A percentile compares a stretch with the other conserved stretches of the same genome.
Conservation (phyloP, 179 eudicot species). For the Beta corolliflora region DNA sequence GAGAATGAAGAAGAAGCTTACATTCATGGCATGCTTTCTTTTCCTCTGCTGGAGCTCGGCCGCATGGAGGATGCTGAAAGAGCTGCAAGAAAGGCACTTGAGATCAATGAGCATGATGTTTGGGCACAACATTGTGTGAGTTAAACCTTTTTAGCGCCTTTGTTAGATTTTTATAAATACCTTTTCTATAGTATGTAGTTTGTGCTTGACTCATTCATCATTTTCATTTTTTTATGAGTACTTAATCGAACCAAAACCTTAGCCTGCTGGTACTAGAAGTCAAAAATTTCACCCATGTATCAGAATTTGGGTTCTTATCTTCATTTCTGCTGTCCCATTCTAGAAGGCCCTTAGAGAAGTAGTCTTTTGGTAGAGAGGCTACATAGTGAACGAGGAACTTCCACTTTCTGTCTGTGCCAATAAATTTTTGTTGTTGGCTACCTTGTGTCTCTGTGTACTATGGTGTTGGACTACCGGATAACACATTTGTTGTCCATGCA, state of each 20-base stretch:
- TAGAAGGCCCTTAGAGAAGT: neutral
- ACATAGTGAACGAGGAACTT: neutral
- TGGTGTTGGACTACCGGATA: neutral
- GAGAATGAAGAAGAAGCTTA: conserved; percentile 58
- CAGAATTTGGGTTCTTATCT: neutral
- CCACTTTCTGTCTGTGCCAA: neutral
- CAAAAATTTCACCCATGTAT: neutral
- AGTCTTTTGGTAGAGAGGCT: neutral
- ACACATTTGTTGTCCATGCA: conserved; percentile 36
- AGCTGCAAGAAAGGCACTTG: conserved; percentile 76
- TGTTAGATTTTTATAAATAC: neutral
- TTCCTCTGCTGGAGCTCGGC: conserved; percentile 88
- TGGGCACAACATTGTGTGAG: conserved; percentile 98
- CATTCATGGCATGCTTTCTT: conserved; percentile 89
- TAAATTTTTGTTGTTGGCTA: neutral
- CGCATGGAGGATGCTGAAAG: conserved; percentile 72
- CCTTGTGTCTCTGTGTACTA: neutral
- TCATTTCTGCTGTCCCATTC: neutral
- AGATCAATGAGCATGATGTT: conserved; percentile 66
- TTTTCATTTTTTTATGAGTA: neutral
- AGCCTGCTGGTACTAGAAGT: neutral
- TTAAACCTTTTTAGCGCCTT: conserved; percentile 16
- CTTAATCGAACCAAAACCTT: neutral
- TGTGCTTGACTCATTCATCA: neutral
- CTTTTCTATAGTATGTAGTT: neutral